Evolutionary conservation across 371 early-diverging fungal species (phyloP), one percentile per base, ranked within the genome.

Genomic region (Coemansia sp.): DNA sequence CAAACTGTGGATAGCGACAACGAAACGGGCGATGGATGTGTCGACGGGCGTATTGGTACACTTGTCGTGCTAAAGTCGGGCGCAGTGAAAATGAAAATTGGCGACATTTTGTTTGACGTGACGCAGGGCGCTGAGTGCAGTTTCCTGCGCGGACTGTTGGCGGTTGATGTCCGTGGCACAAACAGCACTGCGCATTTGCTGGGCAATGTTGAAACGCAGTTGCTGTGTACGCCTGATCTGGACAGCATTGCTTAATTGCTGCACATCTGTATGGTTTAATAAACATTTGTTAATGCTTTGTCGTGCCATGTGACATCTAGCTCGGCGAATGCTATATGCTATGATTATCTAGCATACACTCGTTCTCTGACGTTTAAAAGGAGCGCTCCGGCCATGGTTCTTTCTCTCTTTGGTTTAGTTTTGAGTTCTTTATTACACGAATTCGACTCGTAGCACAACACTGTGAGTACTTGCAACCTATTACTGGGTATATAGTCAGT

Each of bases 1-100:
- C 47, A 47, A n/a, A 21, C 50, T 22, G 21, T 48, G 50, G 45
- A 42, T n/a, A 39, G 22, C 16, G 40, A n/a, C 0, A 59, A 18
- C 40, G 50, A 57, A 7, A 59, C 42, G 13, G 24, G n/a, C 11
- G 66, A 29, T 26, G 40, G 7, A 10, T 62, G 79, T 67, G 81
- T 82, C 6, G 85, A 87, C 59, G 91, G 91, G 22, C 82, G 84
- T 53, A 81, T 88, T 42, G 91, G 91, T 18, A 84, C 84, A 53
- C 62, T 91, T 69, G 74, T 88, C 5, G 80, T 91, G 11, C 86
- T 87, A 64, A 85, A 85, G 75, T 88, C 89, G 31, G 91, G 91
- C 18, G 87, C 87, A 61, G 86, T 89, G 68, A 85, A 86, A 80
- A 74, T 91, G 76, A 78, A 81, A 67, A 69, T 91, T 27, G 91